Conservation (phyloP, 23 red algal genomes). For the Gracilaria gracilis region DNA sequence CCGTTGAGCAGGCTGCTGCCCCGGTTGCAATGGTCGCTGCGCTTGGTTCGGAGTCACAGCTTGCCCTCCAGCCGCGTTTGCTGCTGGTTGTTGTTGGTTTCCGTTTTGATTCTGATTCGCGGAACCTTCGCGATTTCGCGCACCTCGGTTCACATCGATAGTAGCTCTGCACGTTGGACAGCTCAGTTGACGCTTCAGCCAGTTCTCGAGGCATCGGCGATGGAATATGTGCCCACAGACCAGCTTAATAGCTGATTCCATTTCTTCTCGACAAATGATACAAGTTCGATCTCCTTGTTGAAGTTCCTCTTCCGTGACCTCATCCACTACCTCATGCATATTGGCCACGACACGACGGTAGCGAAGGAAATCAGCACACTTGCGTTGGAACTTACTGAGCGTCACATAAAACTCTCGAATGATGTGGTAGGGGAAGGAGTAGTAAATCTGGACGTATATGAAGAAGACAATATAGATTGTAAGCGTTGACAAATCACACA, state of each 20-base stretch:
- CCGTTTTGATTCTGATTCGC: conserved; percentile 23
- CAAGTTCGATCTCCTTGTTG: conserved; percentile 87
- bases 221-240: conserved; percentile 97
- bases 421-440: conserved; percentile 95
- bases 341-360: conserved; percentile 90
- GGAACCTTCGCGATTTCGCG: not conserved
- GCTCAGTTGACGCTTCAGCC: conserved; percentile 91
- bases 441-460: conserved; percentile 90
- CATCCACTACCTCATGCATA: conserved; percentile 90
- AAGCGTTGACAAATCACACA: conserved; percentile 90
- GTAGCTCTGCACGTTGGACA: conserved; percentile 91
- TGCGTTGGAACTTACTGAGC: conserved; percentile 75
- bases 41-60: not conserved
- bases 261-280: conserved; percentile 99
- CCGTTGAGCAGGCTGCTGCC: not conserved
- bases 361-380: conserved; percentile 87
- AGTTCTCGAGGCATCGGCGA: conserved; percentile 85
- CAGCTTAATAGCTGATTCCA: conserved; percentile 91
- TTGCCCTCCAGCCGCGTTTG: not conserved
- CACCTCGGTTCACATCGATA: conserved; percentile 65
- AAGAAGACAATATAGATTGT: conserved; percentile 94
- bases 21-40: not conserved
- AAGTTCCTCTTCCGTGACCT: conserved; percentile 90
- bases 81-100: not conserved
- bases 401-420: conserved; percentile 94